phyloP scores from a whole-genome alignment of 257 asterid species.

The Craterostigma plantagineum region DNA sequence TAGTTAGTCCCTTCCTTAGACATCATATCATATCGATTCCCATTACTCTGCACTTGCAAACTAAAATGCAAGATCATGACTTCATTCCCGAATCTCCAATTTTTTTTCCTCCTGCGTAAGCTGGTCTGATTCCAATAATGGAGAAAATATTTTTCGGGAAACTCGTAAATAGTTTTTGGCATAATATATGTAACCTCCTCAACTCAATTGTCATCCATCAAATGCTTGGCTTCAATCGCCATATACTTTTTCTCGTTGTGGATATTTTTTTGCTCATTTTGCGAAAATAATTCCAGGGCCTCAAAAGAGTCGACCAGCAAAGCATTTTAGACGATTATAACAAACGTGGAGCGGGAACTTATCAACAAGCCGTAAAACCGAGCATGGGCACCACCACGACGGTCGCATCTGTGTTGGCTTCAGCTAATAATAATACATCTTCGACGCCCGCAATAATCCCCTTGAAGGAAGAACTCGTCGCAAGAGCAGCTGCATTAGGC shows the following conservation, averaged over 20 bases:
- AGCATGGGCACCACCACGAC: slow-evolving; percentile 31
- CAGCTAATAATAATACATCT: slow-evolving; percentile 12
- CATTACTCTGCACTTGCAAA: too few relatives aligned
- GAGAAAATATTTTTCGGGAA: not conserved
- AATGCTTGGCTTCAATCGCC: too few relatives aligned
- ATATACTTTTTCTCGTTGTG: not conserved
- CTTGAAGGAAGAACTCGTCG: slow-evolving; percentile 74
- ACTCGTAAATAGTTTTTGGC: too few relatives aligned
- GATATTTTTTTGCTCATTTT: slow-evolving; percentile 3
- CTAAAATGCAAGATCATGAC: too few relatives aligned
- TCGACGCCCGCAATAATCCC: slow-evolving; percentile 48
- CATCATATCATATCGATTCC: too few relatives aligned
- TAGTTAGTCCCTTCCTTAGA: slow-evolving; percentile 11
- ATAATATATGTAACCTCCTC: too few relatives aligned
- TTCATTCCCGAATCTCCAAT: too few relatives aligned
- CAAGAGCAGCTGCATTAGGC: slow-evolving; percentile 96
- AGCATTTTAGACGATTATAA: slow-evolving; percentile 79
- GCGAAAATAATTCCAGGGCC: slow-evolving; percentile 44
- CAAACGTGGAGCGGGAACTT: slow-evolving; percentile 70
- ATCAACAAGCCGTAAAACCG: slow-evolving; percentile 30
- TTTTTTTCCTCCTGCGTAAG: slow-evolving; percentile 1
- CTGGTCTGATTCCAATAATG: not conserved
- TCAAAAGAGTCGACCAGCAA: slow-evolving; percentile 84
- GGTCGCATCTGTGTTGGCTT: slow-evolving; percentile 23
- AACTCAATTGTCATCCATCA: too few relatives aligned